A percentile compares a stretch with the other conserved stretches of the same genome.
Conservation (phyloP, 208 protist genomes). For the Trypanosomatidae sp. region DNA sequence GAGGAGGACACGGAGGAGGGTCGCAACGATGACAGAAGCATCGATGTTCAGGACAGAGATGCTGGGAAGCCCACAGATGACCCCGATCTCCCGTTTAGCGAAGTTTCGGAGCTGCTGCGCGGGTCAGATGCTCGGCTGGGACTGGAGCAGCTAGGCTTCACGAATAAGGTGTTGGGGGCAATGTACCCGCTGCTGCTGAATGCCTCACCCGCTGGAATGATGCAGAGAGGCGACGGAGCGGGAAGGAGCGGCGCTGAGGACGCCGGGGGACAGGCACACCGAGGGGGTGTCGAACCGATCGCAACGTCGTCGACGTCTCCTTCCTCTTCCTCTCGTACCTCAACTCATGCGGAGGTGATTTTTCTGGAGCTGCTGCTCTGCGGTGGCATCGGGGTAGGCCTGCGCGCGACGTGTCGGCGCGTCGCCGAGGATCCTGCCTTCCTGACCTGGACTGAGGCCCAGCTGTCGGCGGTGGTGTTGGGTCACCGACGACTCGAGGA, state of each 20-base stretch:
- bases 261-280: background rate
- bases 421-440: conserved; percentile 41
- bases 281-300: background rate
- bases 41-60: background rate
- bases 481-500: conserved; percentile 24
- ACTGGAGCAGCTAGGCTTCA: conserved; percentile 48
- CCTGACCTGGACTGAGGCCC: conserved; percentile 22
- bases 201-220: background rate
- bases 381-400: conserved; percentile 25
- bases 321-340: background rate
- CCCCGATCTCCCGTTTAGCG: conserved; percentile 44
- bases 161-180: conserved; percentile 29
- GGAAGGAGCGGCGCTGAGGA: background rate
- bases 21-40: background rate
- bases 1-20: conserved; percentile 11
- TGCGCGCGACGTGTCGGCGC: conserved; percentile 21
- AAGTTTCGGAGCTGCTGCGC: conserved; percentile 54
- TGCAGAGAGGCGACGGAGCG: background rate
- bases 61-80: conserved; percentile 5
- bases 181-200: conserved; percentile 25
- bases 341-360: conserved; percentile 8
- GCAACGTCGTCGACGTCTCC: background rate
- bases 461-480: conserved; percentile 35
- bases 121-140: conserved; percentile 35
- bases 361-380: conserved; percentile 41